Base-by-base conservation (phyloP, 116 monocot species). In the Papilionanthe hybrid region DNA sequence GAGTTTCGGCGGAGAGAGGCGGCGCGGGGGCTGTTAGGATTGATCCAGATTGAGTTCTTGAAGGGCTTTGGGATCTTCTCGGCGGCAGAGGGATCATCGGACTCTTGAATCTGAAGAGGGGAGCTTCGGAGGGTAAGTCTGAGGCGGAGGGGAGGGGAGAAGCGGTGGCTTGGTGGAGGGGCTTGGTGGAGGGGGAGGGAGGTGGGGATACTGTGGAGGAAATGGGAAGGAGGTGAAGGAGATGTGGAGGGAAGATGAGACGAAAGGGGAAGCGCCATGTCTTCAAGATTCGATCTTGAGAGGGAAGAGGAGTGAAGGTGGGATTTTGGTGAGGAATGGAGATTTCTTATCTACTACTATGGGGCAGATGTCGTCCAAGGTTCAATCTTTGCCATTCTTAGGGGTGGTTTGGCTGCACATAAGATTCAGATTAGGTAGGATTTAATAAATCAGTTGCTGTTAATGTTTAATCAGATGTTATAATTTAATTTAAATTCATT, bases 1-100 rank as follows among this genome's bases (percentile, higher is more conserved):
- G 89, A 89, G 42, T 78, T 50, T 55, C 60, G 72, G 66, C 82
- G 82, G 77, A 77, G 82, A 42, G 69, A 41, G 43, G 67, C 53
- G n/a, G 72, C 83, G 11, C 45, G 78, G 10, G 78, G 72, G 78
- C 56, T 83, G 72, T 78, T 83, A 27, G 91, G 89, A 80, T 89
- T 91, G 68, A 89, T 65, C 91, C 91, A 91, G 25, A 91, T 72
- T 72, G 90, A 85, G 84, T 86, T 91, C 69, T 82, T 88, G 84
- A 71, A 42, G 42, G 89, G 57, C 22, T 73, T 73, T 9, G 73
- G 30, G 0, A 7, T 91, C 42, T 80, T 86, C 69, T 75, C 82
- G 84, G 48, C 37, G 42, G 86, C 41, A n/a, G 78, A 32, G 19
- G 80, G 56, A 1, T 68, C 53, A 9, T 10, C 23, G 50, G 73